Evolutionary conservation across 345 rosid species (phyloP), one percentile per base, ranked within the genome.

Genomic region (Lepidium aucheri): DNA sequence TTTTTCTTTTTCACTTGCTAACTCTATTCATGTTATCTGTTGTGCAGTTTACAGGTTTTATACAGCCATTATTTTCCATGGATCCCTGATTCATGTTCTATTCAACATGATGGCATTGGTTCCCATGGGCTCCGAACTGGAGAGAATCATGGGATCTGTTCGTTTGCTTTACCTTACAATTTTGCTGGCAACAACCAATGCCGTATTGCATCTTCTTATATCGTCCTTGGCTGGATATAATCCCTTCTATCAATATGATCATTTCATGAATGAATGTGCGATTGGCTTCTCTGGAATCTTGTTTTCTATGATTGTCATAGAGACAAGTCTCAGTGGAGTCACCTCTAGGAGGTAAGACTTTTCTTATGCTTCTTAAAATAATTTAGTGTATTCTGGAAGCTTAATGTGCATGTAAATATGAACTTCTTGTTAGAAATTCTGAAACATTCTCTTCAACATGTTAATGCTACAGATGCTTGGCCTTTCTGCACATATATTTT

Each of bases 61-160:
- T 72, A 85, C 95, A 7, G 81, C 97, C 17, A 35, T 94, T 70
- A 2, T 90, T 56, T 94, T 94, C 43, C 99, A 94, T 60, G 96
- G 91, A 53, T 94, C 99, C 3, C 53, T 94, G 76, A 86, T 94
- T 75, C 97, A 94, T 77, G 89, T 90, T 66, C 45, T 87, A 39
- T 90, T 94, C 86, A 94, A 94, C 86, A 94, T 94, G 91, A 54
- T 94, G 88, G 96, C 99, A 36, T 79, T 90, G 86, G 88, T 90
- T 68, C 99, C 97, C 74, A 75, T 90, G 86, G 95, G 97, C 46
- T 86, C 97, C 9, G 97, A 90, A 76, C 77, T 94, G 68, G 99
- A 94, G 88, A 88, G 95, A 70, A 85, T 94, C 70, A 88, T 88
- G 97, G 99, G 99, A 70, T 94, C 99, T 53, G 67, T 94, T 58